These are phyloP conservation scores for Tricholoma terreum DNA, from an alignment of 768 basidiomycete genomes.

Conservation along the genomic window DNA sequence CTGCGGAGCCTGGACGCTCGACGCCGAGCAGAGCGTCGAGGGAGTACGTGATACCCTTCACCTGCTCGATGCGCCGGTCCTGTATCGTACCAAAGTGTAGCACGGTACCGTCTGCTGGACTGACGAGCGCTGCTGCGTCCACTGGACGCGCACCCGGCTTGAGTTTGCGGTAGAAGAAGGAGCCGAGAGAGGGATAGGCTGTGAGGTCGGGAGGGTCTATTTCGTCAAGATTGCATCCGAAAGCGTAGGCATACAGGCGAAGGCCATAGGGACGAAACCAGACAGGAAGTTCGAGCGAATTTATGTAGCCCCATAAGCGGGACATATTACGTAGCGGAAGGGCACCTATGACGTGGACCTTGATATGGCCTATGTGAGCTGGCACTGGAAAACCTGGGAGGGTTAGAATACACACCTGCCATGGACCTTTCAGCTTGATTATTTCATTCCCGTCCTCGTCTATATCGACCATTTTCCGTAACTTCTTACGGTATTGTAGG, in stretches of 20 bases:
- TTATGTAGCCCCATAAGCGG: conserved; percentile 95
- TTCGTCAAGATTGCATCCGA: conserved; percentile 93
- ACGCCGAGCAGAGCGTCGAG: conserved; percentile 90
- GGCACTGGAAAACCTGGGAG: not conserved
- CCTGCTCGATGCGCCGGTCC: conserved; percentile 83
- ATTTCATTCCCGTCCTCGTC: conserved; percentile 83
- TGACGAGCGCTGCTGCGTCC: conserved; percentile 72
- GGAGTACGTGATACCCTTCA: conserved; percentile 97
- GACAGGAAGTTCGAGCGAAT: conserved; percentile 87
- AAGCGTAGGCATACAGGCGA: conserved; percentile 79
- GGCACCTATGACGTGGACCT: conserved; percentile 97
- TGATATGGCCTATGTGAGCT: not conserved
- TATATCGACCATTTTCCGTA: conserved; percentile 62
- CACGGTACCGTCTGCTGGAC: conserved; percentile 91
- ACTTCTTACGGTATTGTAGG: conserved; percentile 69
- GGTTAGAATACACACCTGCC: conserved; percentile 64
- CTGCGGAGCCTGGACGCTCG: conserved; percentile 47
- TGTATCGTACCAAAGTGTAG: conserved; percentile 88
- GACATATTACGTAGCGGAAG: conserved; percentile 93
- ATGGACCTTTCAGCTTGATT: conserved; percentile 82
- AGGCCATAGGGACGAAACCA: conserved; percentile 94
- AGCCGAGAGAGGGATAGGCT: conserved; percentile 84
- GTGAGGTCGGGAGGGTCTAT: conserved; percentile 75
- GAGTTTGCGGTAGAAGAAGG: conserved; percentile 91
- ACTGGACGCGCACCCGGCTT: conserved; percentile 82